phyloP scores from a whole-genome alignment of 768 basidiomycete species.

The Ramaria sp. region DNA sequence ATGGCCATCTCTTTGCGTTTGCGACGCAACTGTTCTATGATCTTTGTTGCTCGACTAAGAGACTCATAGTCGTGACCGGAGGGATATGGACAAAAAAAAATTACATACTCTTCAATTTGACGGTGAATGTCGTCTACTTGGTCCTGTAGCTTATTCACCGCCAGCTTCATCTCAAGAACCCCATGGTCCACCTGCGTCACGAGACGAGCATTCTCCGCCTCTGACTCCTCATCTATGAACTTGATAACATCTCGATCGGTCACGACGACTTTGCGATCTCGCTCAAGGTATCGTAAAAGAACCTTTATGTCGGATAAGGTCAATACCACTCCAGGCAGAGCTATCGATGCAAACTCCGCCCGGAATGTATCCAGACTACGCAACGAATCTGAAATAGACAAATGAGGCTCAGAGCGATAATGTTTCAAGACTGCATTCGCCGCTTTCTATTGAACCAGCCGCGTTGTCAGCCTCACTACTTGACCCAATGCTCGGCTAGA shows the following conservation, averaged over 20 bases:
- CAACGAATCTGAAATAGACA: conserved; percentile 46
- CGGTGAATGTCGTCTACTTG: conserved; percentile 61
- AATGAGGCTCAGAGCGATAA: conserved; percentile 29
- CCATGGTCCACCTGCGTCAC: conserved; percentile 77
- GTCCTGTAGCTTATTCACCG: conserved; percentile 50
- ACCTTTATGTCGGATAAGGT: conserved; percentile 57
- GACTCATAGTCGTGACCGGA: neutral
- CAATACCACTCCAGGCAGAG: conserved; percentile 30
- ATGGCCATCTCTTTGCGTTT: conserved; percentile 68
- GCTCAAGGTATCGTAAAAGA: conserved; percentile 64
- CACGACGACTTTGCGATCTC: conserved; percentile 59
- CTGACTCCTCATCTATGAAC: conserved; percentile 38
- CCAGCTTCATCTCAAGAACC: conserved; percentile 68
- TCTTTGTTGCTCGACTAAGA: conserved; percentile 54
- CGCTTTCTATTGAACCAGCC: conserved; percentile 23
- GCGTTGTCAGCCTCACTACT: neutral
- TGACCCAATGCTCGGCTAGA: neutral
- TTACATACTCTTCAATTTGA: conserved; percentile 61
- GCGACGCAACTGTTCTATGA: conserved; percentile 49
- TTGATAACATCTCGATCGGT: conserved; percentile 71
- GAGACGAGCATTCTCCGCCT: conserved; percentile 23
- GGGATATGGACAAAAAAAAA: neutral
- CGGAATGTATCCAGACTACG: conserved; percentile 55
- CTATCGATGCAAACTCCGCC: conserved; percentile 37
- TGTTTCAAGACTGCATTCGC: conserved; percentile 43